These are phyloP conservation scores for Powellomyces hirtus DNA, from an alignment of 192 early-diverging fungal species.

Conservation along the genomic window DNA sequence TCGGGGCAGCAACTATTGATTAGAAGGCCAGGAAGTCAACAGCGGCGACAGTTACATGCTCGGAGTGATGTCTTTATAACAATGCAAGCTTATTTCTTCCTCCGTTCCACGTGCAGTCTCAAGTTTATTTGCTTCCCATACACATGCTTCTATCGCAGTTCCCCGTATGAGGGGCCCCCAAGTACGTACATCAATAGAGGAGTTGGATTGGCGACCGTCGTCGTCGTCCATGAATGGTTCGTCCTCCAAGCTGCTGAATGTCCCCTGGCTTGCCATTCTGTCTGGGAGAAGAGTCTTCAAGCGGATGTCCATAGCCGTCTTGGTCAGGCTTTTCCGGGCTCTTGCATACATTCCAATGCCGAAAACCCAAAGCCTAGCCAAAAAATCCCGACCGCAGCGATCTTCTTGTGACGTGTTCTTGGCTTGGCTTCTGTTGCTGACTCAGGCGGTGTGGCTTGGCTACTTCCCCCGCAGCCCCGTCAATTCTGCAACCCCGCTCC, in stretches of 20 bases:
- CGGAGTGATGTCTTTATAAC: neutral
- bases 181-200: conserved; percentile 6
- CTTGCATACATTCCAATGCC: neutral
- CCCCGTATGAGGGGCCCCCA: no score
- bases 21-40: neutral
- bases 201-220: neutral
- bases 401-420: no score
- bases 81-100: no score
- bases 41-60: neutral
- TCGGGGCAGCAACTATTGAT: conserved; percentile 7
- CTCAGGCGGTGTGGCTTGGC: no score
- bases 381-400: no score
- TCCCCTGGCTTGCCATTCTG: neutral
- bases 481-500: no score
- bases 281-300: neutral
- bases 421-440: no score
- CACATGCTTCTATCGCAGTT: no score
- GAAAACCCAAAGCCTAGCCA: neutral
- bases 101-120: no score
- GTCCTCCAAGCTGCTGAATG: neutral
- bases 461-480: no score
- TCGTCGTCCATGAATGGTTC: neutral
- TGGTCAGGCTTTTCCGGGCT: neutral
- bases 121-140: no score
- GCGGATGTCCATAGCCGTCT: conserved; percentile 13